Evolutionary conservation across 805 yeast genomes (phyloP).

Genomic region (Candida ovalis): DNA sequence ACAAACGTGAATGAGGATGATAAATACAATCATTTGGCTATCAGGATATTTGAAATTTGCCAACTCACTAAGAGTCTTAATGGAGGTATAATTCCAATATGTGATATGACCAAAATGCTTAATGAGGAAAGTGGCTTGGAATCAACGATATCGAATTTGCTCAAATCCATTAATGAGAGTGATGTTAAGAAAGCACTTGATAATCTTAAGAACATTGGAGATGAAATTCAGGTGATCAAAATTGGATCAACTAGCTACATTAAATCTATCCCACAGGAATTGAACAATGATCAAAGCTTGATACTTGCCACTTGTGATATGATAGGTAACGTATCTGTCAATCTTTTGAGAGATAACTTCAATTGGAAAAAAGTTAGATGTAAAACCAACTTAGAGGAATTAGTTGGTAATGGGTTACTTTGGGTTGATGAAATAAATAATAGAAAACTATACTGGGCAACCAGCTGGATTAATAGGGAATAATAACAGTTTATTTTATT

Average conservation of each 20-base stretch:
- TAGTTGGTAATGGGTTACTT: constrained; percentile 76
- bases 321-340: constrained; percentile 67
- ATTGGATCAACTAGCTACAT: constrained; percentile 58
- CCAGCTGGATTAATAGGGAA: constrained; percentile 55
- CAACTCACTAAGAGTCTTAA: constrained; percentile 64
- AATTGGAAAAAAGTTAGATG: constrained; percentile 68
- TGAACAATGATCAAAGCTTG: constrained; percentile 63
- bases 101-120: constrained; percentile 42
- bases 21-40: constrained; percentile 63
- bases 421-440: constrained; percentile 69
- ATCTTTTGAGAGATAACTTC: constrained; percentile 67
- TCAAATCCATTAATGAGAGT: constrained; percentile 21
- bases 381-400: constrained; percentile 62
- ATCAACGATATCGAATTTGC: constrained; percentile 3
- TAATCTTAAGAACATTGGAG: constrained; percentile 55
- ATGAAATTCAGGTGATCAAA: constrained; percentile 61
- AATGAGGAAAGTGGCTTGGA: constrained; percentile 25
- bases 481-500: neutral
- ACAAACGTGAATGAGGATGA: constrained; percentile 32
- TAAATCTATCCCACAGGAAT: constrained; percentile 58
- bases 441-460: constrained; percentile 64
- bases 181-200: constrained; percentile 59
- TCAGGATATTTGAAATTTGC: constrained; percentile 73
- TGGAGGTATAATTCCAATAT: constrained; percentile 75
- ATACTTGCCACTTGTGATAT: constrained; percentile 74